Evolutionary conservation across 192 early-diverging fungal species (phyloP).

Genomic region (Coemansia sp.): DNA sequence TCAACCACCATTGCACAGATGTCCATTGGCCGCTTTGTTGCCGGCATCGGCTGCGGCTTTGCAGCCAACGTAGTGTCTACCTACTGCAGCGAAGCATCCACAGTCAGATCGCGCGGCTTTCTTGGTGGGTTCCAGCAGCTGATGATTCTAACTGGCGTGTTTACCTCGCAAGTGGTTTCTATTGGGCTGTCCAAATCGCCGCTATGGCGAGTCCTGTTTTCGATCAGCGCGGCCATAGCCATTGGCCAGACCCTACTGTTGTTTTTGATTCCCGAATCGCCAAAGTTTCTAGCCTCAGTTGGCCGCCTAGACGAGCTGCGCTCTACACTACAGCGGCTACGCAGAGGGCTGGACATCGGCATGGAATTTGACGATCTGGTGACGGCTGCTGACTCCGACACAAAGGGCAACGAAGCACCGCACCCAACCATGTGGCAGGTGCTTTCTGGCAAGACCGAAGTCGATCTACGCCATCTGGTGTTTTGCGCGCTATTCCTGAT

Average conservation of each 20-base stretch:
- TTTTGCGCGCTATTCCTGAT: constrained; percentile 67
- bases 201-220: constrained; percentile 73
- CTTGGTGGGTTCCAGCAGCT: constrained; percentile 84
- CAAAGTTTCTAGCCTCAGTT: constrained; percentile 63
- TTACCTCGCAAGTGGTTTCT: constrained; percentile 69
- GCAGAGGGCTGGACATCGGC: constrained; percentile 49
- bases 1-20: constrained; percentile 55
- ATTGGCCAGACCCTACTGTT: constrained; percentile 66
- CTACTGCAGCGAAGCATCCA: constrained; percentile 76
- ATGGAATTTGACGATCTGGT: constrained; percentile 63
- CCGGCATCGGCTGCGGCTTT: constrained; percentile 75
- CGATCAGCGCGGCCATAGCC: constrained; percentile 57
- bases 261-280: constrained; percentile 74
- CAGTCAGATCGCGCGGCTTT: constrained; percentile 64
- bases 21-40: constrained; percentile 65
- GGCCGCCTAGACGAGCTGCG: constrained; percentile 57
- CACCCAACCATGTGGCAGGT: constrained; percentile 43
- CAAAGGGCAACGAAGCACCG: constrained; percentile 18
- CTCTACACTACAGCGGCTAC: constrained; percentile 54
- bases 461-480: constrained; percentile 63
- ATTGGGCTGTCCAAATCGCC: constrained; percentile 59
- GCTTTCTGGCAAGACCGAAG: constrained; percentile 36
- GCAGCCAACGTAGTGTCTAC: constrained; percentile 74
- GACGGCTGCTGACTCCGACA: constrained; percentile 23
- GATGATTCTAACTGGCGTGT: constrained; percentile 76